These are phyloP conservation scores for Chaetomium sp. DNA, from an alignment of 2,329 filamentous ascomycete species.

Conservation along the genomic window DNA sequence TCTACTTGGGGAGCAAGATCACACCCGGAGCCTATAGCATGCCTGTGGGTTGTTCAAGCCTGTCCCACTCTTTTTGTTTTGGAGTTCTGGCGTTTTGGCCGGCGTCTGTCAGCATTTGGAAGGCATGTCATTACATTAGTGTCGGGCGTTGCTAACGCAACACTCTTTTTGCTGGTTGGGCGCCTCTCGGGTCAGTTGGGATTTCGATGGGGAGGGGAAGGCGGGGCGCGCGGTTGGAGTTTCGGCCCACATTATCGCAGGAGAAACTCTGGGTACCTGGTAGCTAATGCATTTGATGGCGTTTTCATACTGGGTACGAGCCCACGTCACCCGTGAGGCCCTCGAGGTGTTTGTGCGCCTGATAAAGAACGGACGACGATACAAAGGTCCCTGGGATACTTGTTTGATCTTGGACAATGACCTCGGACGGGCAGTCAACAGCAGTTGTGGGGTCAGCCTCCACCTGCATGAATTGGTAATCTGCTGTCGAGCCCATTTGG, in stretches of 20 bases:
- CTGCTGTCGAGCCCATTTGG: slow-evolving; percentile 23
- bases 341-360: neutral
- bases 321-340: neutral
- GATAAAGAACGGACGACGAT: neutral
- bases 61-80: neutral
- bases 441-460: neutral
- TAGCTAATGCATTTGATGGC: slow-evolving; percentile 6
- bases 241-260: slow-evolving; percentile 16
- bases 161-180: neutral
- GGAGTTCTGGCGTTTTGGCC: slow-evolving; percentile 28
- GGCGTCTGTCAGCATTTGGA: slow-evolving; percentile 25
- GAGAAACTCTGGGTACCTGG: neutral
- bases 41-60: neutral
- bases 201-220: slow-evolving; percentile 11
- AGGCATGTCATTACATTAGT: slow-evolving; percentile 15
- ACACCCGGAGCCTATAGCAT: neutral
- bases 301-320: neutral
- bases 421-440: neutral
- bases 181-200: neutral
- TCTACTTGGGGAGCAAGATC: neutral
- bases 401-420: neutral
- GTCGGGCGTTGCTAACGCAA: slow-evolving; percentile 22
- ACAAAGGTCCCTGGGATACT: neutral
- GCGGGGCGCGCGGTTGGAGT: slow-evolving; percentile 17
- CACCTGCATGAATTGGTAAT: slow-evolving; percentile 23